Conservation (phyloP, 192 early-diverging fungal species). For the Podochytrium sp. region DNA sequence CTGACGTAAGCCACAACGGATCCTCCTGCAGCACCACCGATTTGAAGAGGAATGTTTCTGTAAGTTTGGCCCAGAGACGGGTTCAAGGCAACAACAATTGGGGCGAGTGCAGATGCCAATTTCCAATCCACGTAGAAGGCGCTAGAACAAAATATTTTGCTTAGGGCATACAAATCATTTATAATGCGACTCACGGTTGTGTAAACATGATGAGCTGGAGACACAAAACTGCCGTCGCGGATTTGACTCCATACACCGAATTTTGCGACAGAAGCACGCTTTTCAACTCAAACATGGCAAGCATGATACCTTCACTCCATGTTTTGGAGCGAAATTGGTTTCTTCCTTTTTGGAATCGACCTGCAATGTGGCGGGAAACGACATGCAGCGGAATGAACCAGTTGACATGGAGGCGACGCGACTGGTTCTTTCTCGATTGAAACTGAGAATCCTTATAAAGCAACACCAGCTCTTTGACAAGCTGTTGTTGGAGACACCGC, state of each 20-base stretch:
- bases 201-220: background rate
- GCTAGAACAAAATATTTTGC: too few species aligned
- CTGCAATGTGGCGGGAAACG: background rate
- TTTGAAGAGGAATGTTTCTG: conserved; percentile 3
- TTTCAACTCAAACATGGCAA: background rate
- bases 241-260: background rate
- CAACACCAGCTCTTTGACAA: background rate
- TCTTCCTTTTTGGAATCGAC: background rate
- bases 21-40: conserved; percentile 6
- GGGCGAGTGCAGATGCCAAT: background rate
- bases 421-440: background rate
- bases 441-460: background rate
- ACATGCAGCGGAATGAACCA: background rate
- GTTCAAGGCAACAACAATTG: conserved; percentile 12
- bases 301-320: too few species aligned
- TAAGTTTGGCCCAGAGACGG: conserved; percentile 33
- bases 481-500: background rate
- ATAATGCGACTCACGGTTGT: conserved; percentile 2
- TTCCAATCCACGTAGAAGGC: conserved; percentile 25
- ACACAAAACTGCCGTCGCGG: background rate
- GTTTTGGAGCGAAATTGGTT: background rate
- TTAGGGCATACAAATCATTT: background rate
- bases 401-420: background rate
- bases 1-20: conserved; percentile 2
- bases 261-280: background rate